Evolutionary conservation across 495 filamentous ascomycete species (phyloP).

Genomic region (Copromyces sp.): DNA sequence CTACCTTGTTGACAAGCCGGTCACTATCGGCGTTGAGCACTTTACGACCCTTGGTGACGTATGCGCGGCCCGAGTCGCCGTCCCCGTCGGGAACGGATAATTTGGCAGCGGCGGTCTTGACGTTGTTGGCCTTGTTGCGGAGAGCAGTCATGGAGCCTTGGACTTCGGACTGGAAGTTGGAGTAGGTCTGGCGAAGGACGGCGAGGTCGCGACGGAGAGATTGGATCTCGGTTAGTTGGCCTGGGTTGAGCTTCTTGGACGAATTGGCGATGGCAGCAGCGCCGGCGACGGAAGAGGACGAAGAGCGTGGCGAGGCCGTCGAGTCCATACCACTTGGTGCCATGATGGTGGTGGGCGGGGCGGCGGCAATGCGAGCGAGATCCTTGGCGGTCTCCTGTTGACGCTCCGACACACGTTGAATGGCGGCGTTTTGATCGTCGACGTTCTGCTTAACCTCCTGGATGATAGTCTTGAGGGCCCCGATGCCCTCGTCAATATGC

Average conservation of each 20-base stretch:
- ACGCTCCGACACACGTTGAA: slow-evolving; percentile 82
- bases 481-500: slow-evolving; percentile 88
- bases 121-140: slow-evolving; percentile 62
- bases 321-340: slow-evolving; percentile 12
- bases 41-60: slow-evolving; percentile 81
- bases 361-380: slow-evolving; percentile 68
- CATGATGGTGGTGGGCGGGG: slow-evolving; percentile 41
- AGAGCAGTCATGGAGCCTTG: slow-evolving; percentile 77
- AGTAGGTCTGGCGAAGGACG: slow-evolving; percentile 86
- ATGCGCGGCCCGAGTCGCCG: slow-evolving; percentile 64
- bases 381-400: slow-evolving; percentile 89
- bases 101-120: slow-evolving; percentile 67
- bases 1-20: slow-evolving; percentile 77
- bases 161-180: slow-evolving; percentile 79
- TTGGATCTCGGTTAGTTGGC: slow-evolving; percentile 65
- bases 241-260: slow-evolving; percentile 27
- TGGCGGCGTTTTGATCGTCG: slow-evolving; percentile 63
- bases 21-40: slow-evolving; percentile 74
- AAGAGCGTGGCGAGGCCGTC: slow-evolving; percentile 24
- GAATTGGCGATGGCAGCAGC: slow-evolving; percentile 1
- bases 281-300: slow-evolving; percentile 6
- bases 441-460: slow-evolving; percentile 71
- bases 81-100: slow-evolving; percentile 52
- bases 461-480: slow-evolving; percentile 66
- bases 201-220: slow-evolving; percentile 83